Conservation (phyloP, 1,284 basidiomycete species). For the Peniophora sp. region DNA sequence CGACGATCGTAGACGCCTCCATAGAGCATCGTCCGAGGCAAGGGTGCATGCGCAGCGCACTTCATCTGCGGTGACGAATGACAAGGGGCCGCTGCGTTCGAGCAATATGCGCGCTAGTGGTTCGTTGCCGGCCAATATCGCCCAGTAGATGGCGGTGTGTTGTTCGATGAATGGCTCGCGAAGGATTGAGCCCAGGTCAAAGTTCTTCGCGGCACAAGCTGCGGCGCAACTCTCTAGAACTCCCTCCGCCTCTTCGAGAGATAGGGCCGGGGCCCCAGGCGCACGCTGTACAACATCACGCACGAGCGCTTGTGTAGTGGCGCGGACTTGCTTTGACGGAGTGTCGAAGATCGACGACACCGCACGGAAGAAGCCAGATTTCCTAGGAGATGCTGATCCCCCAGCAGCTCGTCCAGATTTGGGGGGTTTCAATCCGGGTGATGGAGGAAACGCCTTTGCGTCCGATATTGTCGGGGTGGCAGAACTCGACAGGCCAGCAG, state of each 20-base stretch:
- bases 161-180: slow-evolving; percentile 1
- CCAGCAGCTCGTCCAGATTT: background rate
- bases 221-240: background rate
- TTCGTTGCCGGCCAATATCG: background rate
- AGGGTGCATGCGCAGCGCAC: background rate
- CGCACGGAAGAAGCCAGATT: background rate
- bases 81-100: too few relatives aligned
- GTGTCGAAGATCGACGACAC: background rate
- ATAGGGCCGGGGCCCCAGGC: background rate
- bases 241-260: background rate
- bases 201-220: background rate
- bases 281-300: background rate
- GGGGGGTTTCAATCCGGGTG: background rate
- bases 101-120: too few relatives aligned
- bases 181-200: background rate
- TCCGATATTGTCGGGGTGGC: background rate
- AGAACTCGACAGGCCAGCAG: background rate
- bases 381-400: background rate
- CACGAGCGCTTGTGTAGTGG: background rate
- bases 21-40: background rate
- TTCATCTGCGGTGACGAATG: background rate
- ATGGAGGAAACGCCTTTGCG: background rate
- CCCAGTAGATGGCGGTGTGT: slow-evolving; percentile 1
- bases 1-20: background rate
- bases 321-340: background rate